Conservation (phyloP, 2,329 filamentous ascomycete species). For the Botrytis elliptica region DNA sequence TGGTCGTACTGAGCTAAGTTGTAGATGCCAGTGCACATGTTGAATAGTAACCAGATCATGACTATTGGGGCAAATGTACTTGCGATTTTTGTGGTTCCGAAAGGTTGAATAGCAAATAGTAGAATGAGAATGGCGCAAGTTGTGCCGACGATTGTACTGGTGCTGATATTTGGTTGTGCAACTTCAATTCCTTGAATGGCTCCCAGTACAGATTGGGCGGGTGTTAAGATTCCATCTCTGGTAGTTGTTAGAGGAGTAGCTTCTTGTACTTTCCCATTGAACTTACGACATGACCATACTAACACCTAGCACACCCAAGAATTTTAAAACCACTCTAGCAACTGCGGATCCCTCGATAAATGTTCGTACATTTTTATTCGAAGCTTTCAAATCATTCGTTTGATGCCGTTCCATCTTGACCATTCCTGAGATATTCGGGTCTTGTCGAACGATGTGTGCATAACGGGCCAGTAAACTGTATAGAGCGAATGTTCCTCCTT, state of each 20-base stretch:
- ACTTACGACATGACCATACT: constrained; percentile 58
- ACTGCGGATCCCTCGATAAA: constrained; percentile 56
- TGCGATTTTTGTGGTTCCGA: constrained; percentile 62
- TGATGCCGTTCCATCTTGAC: constrained; percentile 59
- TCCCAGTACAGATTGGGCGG: constrained; percentile 68
- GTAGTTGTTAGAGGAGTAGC: constrained; percentile 14
- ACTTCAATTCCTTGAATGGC: constrained; percentile 65
- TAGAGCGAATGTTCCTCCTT: constrained; percentile 67
- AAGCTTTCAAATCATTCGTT: constrained; percentile 54
- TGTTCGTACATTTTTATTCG: constrained; percentile 52
- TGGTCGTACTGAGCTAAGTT: constrained; percentile 54
- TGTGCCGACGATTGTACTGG: constrained; percentile 59
- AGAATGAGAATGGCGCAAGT: constrained; percentile 63
- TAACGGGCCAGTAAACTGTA: constrained; percentile 64
- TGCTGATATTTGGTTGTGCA: constrained; percentile 54
- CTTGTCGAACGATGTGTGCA: constrained; percentile 58
- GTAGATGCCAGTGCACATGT: constrained; percentile 62
- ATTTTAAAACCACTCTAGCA: constrained; percentile 55
- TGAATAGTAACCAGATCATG: constrained; percentile 65
- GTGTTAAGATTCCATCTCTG: constrained; percentile 63
- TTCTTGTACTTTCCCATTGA: not conserved
- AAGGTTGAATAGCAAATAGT: constrained; percentile 63
- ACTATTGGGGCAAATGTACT: constrained; percentile 64
- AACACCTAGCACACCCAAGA: constrained; percentile 63
- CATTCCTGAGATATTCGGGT: constrained; percentile 55